Evolutionary conservation across 768 basidiomycete genomes (phyloP).

Genomic region (Sporobolomyces phaffii): DNA sequence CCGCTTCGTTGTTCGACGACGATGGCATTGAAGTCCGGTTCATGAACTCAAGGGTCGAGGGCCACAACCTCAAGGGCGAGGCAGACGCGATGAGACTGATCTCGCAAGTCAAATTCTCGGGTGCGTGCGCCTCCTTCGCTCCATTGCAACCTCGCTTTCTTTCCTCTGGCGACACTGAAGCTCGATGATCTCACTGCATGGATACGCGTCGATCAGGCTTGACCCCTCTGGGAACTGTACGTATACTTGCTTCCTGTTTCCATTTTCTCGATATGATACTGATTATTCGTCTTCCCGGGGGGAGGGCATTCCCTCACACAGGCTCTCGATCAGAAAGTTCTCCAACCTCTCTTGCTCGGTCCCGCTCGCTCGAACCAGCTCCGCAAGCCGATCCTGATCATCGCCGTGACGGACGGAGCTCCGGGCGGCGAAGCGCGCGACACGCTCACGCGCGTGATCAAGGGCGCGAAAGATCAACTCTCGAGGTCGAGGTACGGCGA

Average conservation of each 20-base stretch:
- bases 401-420: conserved; percentile 42
- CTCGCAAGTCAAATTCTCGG: conserved; percentile 47
- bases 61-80: conserved; percentile 48
- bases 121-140: neutral
- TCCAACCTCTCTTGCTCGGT: conserved; percentile 49
- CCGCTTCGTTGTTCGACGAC: conserved; percentile 33
- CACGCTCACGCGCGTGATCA: conserved; percentile 13
- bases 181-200: too few relatives aligned
- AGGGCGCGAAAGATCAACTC: conserved; percentile 7
- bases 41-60: conserved; percentile 48
- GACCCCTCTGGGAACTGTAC: conserved; percentile 47
- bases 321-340: conserved; percentile 47
- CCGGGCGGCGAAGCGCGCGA: conserved; percentile 26
- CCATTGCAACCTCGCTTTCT: too few relatives aligned
- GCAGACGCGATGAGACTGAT: conserved; percentile 45
- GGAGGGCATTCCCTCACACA: too few relatives aligned
- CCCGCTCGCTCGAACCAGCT: conserved; percentile 46
- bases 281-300: too few relatives aligned
- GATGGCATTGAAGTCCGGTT: conserved; percentile 50
- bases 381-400: conserved; percentile 49
- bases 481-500: conserved; percentile 38
- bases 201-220: too few relatives aligned
- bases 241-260: too few relatives aligned
- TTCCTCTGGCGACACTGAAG: too few relatives aligned
- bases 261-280: too few relatives aligned